Base-by-base conservation (phyloP, 345 rosid species). In the Boechera stricta region DNA sequence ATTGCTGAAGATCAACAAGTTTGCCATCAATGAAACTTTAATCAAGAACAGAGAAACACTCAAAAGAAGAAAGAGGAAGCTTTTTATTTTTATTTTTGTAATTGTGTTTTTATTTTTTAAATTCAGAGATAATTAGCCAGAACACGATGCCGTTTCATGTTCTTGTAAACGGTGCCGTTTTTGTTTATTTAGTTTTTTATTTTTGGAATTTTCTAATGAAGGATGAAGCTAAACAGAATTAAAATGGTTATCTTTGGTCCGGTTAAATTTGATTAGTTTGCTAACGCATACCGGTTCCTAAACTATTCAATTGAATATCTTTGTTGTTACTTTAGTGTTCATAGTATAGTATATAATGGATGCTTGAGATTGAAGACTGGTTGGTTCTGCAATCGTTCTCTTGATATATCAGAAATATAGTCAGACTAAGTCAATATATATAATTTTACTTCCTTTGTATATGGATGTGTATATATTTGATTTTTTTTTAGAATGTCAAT, bases 1-100 rank as follows among this genome's bases (percentile, higher is more conserved):
- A 54, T 80, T 76, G 94, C 95, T 7, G 83, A 83, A 41, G 77
- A 81, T 42, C 74, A 67, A 28, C 39, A 75, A 58, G 73, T 38
- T 65, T 57, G 15, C 6, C 77, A 71, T 64, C 63, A 10, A 44
- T 55, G 60, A 28, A 1, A 58, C 21, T 42, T 59, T 9, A 1
- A 2, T 42, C 8, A 11, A 26, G 28, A 10, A 49, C 35, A 44
- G 31, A 10, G 0, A 11, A 58, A 1, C 4, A 12, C 2, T 38
- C 42, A 11, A 29, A 26, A 21, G 2, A n/a, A n/a, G 7, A 8
- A 8, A 16, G 6, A 6, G 2, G 12, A 15, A 32, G 12, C 1
- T 8, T 55, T 68, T 53, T 51, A 7, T 7, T 49, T 51, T 24
- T 7, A 2, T 35, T 47, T 26, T 67, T 48, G 68, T 49, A 29